phyloP scores from a whole-genome alignment of 495 filamentous ascomycete genomes.

The Penicillium turbatum region DNA sequence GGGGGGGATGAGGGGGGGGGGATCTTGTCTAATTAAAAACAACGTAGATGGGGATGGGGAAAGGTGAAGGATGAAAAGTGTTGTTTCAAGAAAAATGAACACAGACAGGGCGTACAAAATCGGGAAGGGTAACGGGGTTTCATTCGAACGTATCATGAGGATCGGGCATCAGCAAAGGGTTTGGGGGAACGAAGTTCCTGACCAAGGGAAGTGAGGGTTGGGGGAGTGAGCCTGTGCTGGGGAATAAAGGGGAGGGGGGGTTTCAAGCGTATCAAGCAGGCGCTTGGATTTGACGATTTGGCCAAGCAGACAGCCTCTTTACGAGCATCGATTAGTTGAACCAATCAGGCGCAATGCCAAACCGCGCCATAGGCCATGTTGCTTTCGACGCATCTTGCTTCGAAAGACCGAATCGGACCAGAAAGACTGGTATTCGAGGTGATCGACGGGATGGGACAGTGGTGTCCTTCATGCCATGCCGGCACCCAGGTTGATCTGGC shows the following conservation, averaged over 20 bases:
- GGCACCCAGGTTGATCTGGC: constrained; percentile 60
- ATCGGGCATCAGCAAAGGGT: constrained; percentile 11
- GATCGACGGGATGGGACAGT: constrained; percentile 12
- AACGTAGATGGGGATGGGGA: constrained; percentile 21
- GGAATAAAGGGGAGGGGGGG: constrained; percentile 9
- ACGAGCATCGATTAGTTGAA: not conserved
- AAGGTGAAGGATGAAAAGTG: constrained; percentile 18
- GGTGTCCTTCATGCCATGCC: constrained; percentile 34
- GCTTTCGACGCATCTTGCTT: not conserved
- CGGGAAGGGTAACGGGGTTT: constrained; percentile 20
- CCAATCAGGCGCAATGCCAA: not conserved
- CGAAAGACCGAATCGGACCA: not conserved
- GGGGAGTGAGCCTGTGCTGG: constrained; percentile 11
- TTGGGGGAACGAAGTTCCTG: constrained; percentile 6
- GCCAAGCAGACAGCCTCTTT: not conserved
- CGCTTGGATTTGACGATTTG: not conserved
- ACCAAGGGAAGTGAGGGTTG: constrained; percentile 5
- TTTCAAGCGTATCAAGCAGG: constrained; percentile 12
- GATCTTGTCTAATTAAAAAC: constrained; percentile 47
- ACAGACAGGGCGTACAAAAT: constrained; percentile 29
- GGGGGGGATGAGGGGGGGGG: constrained; percentile 7
- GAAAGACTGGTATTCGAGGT: constrained; percentile 4
- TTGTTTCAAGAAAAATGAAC: constrained; percentile 21
- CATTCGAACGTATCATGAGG: constrained; percentile 25
- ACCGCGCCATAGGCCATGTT: not conserved